Percentiles rank a stretch among this genome's conserved stretches.
Evolutionary conservation across 495 filamentous ascomycete genomes (phyloP).

Genomic region (Peziza echinospora): DNA sequence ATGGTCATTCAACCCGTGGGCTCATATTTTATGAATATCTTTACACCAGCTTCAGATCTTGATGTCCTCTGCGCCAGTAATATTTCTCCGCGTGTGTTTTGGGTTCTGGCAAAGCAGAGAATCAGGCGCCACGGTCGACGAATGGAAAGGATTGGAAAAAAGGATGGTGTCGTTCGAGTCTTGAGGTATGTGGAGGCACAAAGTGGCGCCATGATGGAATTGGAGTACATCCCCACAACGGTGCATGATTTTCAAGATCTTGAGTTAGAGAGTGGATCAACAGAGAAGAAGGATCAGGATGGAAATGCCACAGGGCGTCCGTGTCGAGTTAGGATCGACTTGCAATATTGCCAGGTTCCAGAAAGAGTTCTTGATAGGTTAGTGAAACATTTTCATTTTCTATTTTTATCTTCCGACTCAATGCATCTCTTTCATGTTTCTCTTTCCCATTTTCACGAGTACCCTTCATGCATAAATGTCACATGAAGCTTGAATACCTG

Average conservation of each 20-base stretch:
- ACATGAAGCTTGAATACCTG: too few relatives aligned
- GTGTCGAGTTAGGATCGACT: slow-evolving; percentile 34
- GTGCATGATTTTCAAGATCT: background rate
- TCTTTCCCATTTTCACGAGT: background rate
- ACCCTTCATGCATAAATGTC: too few relatives aligned
- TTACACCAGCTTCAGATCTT: slow-evolving; percentile 32
- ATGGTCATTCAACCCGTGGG: slow-evolving; percentile 35
- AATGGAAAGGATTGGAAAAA: background rate
- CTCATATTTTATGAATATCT: slow-evolving; percentile 36
- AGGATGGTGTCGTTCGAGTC: slow-evolving; percentile 24
- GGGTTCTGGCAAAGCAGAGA: slow-evolving; percentile 28
- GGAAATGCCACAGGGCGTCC: background rate
- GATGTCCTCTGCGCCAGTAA: slow-evolving; percentile 37
- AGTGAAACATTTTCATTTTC: background rate
- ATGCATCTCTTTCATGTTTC: background rate
- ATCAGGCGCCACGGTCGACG: slow-evolving; percentile 21
- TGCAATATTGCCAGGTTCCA: slow-evolving; percentile 37
- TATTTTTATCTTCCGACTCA: slow-evolving; percentile 14
- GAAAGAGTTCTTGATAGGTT: slow-evolving; percentile 17
- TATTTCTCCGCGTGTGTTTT: slow-evolving; percentile 33
- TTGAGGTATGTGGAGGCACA: slow-evolving; percentile 30
- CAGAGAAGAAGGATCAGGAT: background rate
- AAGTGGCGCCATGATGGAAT: slow-evolving; percentile 31
- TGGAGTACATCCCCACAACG: slow-evolving; percentile 22
- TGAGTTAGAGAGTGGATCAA: too few relatives aligned